Base-by-base conservation (phyloP, 2,329 filamentous ascomycete genomes). In the Verticillium longisporum region DNA sequence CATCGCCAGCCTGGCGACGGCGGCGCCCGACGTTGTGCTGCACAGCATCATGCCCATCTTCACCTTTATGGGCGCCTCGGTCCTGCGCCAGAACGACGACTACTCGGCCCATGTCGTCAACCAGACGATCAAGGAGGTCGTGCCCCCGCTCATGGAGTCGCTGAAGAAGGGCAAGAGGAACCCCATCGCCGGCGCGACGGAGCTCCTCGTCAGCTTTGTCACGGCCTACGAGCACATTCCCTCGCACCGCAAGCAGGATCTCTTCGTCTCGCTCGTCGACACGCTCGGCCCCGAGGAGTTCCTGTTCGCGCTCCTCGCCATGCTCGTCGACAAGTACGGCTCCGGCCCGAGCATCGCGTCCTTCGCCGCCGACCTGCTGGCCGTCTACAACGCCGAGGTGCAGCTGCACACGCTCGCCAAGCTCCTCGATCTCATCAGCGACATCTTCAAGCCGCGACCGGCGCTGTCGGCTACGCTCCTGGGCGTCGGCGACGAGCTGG, bases 21-120 rank as follows among this genome's bases (percentile, higher is more conserved):
- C 93, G 66, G 91, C 92, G 0, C 95, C 96, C 0, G 93, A 97
- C 72, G 79, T 96, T 56, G 91, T 99, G 3, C 82, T 99, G 61
- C 94, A 99, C 75, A 97, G 92, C 68, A 91, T 99, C 60, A 99
- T 99, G 95, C 95, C 95, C 13, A 94, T 99, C 59, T 99, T 99
- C 77, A 98, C 95, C 0, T 97, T 98, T 72, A 97, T 98, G 88
- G 92, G 94, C 53, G 90, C 89, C 54, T 97, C 91, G 3, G 88
- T 97, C 21, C 83, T 99, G 57, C 88, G 91, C 57, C 94, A 97
- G 76, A 92, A 91, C 68, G 96, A 99, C 69, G 94, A 98, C 68
- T 98, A 97, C 76, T 98, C 95, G 26, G 92, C 93, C 13, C 91
- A 97, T 72, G 94, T 99, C 36, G 94, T 97, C 61, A 92, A 96